These are phyloP conservation scores for Ganoderma meredithae DNA, from an alignment of 1,284 basidiomycete genomes.

Conservation along the genomic window DNA sequence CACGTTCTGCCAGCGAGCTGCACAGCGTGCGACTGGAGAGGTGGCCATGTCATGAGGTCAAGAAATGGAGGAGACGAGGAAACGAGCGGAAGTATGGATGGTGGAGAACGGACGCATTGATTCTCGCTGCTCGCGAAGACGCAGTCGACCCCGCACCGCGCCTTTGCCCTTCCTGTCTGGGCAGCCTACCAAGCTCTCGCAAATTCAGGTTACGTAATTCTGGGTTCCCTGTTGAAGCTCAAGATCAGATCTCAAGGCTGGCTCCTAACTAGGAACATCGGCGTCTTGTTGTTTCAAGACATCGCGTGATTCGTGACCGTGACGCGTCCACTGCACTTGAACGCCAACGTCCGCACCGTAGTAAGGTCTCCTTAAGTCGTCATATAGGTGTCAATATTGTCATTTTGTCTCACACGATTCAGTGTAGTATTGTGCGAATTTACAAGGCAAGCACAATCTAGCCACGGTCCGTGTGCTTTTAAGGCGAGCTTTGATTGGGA, in stretches of 20 bases:
- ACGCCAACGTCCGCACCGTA: no score
- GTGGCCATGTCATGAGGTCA: constrained; percentile 31
- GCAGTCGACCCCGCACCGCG: neutral
- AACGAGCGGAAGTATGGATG: constrained; percentile 1
- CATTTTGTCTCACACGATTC: no score
- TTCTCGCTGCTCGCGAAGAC: constrained; percentile 18
- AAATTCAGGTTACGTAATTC: neutral
- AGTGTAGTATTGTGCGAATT: no score
- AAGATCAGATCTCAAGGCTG: no score
- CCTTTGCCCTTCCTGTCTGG: neutral
- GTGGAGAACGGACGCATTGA: constrained; percentile 27
- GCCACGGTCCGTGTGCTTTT: neutral
- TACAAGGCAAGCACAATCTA: no score
- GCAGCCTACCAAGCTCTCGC: neutral
- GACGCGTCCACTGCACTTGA: no score
- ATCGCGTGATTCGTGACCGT: no score
- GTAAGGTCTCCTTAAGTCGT: no score
- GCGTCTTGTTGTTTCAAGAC: no score
- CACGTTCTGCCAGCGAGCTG: constrained; percentile 19
- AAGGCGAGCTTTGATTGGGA: neutral
- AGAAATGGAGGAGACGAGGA: constrained; percentile 1
- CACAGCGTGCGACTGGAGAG: constrained; percentile 15
- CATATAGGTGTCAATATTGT: no score
- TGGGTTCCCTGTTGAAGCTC: no score
- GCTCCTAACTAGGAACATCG: no score